These are phyloP conservation scores for Sungouiozyma intestinalis DNA, from an alignment of 805 yeast genomes.

Conservation along the genomic window DNA sequence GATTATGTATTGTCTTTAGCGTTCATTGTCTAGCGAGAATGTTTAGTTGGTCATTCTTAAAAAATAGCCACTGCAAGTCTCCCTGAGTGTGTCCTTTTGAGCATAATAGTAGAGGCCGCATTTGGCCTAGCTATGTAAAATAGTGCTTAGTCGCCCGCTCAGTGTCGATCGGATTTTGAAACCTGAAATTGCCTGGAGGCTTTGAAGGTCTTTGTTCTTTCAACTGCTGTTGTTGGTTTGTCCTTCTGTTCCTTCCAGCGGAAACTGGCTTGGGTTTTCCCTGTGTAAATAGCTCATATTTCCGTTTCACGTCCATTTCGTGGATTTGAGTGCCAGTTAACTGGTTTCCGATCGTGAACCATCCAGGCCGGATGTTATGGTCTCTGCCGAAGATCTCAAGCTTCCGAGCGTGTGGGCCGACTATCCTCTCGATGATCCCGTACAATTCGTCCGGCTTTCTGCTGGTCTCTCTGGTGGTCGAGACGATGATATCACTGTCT, in stretches of 20 bases:
- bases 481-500: conserved; percentile 70
- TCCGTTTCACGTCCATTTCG: conserved; percentile 45
- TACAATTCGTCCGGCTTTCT: conserved; percentile 89
- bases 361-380: conserved; percentile 78
- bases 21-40: neutral
- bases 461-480: conserved; percentile 78
- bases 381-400: conserved; percentile 84
- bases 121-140: neutral
- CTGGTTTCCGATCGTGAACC: conserved; percentile 85
- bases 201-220: neutral
- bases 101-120: too few relatives aligned
- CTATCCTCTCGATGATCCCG: conserved; percentile 75
- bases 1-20: neutral
- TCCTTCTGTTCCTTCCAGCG: neutral
- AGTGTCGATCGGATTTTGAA: neutral
- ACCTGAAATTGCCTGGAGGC: neutral
- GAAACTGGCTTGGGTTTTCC: neutral
- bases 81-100: too few relatives aligned
- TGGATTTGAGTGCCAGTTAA: conserved; percentile 46
- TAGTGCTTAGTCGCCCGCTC: neutral
- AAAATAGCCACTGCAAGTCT: neutral
- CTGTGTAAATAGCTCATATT: conserved; percentile 24
- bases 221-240: neutral
- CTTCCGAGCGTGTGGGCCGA: conserved; percentile 66
- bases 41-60: neutral